Evolutionary conservation across 2,329 filamentous ascomycete genomes (phyloP).

Genomic region (Colletotrichum camelliae): DNA sequence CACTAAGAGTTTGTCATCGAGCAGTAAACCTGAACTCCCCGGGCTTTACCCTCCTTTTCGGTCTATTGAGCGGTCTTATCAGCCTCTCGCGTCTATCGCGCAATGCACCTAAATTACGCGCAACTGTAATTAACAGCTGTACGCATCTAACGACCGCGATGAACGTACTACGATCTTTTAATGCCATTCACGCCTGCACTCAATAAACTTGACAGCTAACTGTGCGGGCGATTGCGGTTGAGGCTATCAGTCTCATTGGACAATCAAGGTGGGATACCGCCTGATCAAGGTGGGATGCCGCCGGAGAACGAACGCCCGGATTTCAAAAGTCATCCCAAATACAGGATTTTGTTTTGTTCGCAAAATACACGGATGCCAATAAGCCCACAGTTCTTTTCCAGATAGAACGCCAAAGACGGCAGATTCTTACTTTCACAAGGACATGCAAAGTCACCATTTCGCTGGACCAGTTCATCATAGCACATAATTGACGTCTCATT

Average conservation of each 20-base stretch:
- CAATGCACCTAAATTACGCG: background rate
- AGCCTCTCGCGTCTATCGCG: background rate
- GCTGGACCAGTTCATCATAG: accelerated
- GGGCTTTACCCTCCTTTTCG: background rate
- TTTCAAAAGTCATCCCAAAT: background rate
- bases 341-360: background rate
- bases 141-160: accelerated
- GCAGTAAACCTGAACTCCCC: background rate
- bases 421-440: accelerated
- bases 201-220: accelerated
- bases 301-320: background rate
- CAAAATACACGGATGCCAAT: background rate
- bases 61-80: accelerated
- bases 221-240: background rate
- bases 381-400: accelerated
- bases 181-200: accelerated
- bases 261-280: background rate
- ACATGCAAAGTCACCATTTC: accelerated
- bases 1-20: background rate
- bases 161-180: accelerated
- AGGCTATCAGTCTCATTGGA: background rate
- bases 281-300: background rate
- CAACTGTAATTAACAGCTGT: accelerated
- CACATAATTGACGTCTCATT: background rate
- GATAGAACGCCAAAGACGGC: background rate